A percentile compares a stretch with the other conserved stretches of the same genome.
phyloP scores from a whole-genome alignment of 1,139 yeast genomes.

The Diutina pseudorugosa region DNA sequence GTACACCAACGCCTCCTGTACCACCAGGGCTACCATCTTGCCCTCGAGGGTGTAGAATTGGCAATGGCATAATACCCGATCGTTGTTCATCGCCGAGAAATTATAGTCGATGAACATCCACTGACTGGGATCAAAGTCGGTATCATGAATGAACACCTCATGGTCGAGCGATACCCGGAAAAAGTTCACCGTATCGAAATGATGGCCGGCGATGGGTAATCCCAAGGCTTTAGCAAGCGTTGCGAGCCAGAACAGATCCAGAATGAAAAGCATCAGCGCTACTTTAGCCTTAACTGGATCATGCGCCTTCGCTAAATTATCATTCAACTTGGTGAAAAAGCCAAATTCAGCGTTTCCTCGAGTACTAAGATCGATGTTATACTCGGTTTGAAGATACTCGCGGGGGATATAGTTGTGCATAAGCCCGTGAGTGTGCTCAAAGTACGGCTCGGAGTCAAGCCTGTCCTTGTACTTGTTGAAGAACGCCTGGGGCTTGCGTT shows the following conservation, averaged over 20 bases:
- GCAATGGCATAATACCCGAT: slow-evolving; percentile 26
- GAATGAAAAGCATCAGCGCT: slow-evolving; percentile 15
- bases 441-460: slow-evolving; percentile 16
- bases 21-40: slow-evolving; percentile 25
- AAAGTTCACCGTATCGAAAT: slow-evolving; percentile 12
- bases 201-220: neutral
- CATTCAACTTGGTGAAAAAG: slow-evolving; percentile 21
- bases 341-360: slow-evolving; percentile 21
- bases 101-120: slow-evolving; percentile 26
- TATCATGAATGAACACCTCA: slow-evolving; percentile 30
- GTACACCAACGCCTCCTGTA: slow-evolving; percentile 31
- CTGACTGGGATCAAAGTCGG: slow-evolving; percentile 26
- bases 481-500: slow-evolving; percentile 18
- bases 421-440: slow-evolving; percentile 21
- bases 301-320: slow-evolving; percentile 15
- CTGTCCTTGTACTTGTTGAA: slow-evolving; percentile 21
- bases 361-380: slow-evolving; percentile 10
- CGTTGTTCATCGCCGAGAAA: slow-evolving; percentile 26
- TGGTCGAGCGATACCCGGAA: slow-evolving; percentile 34
- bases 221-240: slow-evolving; percentile 12
- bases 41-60: slow-evolving; percentile 23
- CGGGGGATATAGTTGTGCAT: slow-evolving; percentile 18
- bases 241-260: slow-evolving; percentile 24
- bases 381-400: slow-evolving; percentile 14
- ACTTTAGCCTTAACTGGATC: slow-evolving; percentile 14